Base-by-base conservation (phyloP, 768 basidiomycete species). In the Psilocybe cyanescens region DNA sequence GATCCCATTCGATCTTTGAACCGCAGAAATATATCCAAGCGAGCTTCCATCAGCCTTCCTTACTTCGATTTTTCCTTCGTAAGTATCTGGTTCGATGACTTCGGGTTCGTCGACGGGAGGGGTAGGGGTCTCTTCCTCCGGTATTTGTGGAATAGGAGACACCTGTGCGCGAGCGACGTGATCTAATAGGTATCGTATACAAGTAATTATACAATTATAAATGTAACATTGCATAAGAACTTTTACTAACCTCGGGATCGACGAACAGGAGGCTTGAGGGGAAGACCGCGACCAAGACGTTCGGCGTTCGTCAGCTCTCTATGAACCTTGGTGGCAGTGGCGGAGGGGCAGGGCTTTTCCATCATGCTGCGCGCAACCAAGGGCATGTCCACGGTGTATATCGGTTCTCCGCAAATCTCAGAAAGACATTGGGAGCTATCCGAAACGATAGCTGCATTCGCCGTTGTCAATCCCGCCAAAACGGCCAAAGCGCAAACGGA, bases 241-340 rank as follows among this genome's bases (percentile, higher is more conserved):
- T 29, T n/a, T n/a, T 17, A 57, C 35, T 54, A 48, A 59, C 62
- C 59, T 44, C 51, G 57, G 8, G n/a, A 47, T 17, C 61, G 65
- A 29, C 69, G 65, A 54, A 57, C 60, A 17, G 71, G 71, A 4
- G 68, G 65, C 47, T 70, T 71, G 12, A 67, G 65, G 19, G 69
- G 69, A 2, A 73, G 55, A 41, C 67, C 68, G n/a, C 65, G 69
- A 37, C 61, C 60, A 8, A 73, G 64, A 17, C 72, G 65, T 58
- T 73, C 56, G 14, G 50, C 69, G 59, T 73, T 73, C 17, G 69
- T 69, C n/a, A 71, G 39, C 7, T 30, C 37, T 17, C 41, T 33
- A 30, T 17, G 44, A 1, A n/a, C 24, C 12, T 24, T 29, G 41
- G 35, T 6, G 28, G 19, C 55, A 12, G 47, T 28, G 16, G 35